phyloP scores from a whole-genome alignment of 306 rosid species.

The Purshia tridentata region DNA sequence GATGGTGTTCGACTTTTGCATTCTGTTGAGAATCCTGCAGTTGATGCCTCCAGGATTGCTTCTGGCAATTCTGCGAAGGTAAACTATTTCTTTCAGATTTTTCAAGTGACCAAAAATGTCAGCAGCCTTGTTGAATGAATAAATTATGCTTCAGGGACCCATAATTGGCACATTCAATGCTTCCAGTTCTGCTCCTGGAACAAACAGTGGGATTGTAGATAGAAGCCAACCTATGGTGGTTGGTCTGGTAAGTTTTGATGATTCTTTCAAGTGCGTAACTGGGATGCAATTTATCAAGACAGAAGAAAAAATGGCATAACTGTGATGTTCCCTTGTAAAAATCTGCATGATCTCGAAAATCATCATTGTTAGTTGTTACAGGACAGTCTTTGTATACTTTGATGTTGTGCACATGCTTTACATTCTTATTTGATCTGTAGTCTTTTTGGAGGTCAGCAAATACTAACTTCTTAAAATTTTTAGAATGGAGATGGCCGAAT shows the following conservation, averaged over 20 bases:
- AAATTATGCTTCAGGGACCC: slow-evolving; percentile 17
- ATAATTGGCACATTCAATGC: slow-evolving; percentile 1
- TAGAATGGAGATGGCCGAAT: slow-evolving; percentile 9
- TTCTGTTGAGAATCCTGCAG: slow-evolving; percentile 7
- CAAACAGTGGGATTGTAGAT: background rate
- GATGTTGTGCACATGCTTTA: background rate
- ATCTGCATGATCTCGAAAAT: background rate
- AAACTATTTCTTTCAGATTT: background rate
- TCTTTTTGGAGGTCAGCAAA: background rate
- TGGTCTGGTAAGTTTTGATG: background rate
- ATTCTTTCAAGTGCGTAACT: background rate
- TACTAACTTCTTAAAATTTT: background rate
- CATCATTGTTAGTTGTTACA: background rate
- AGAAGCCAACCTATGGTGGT: background rate
- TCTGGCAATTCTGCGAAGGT: background rate
- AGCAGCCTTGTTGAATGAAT: background rate
- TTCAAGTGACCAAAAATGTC: background rate
- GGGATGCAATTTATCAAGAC: background rate
- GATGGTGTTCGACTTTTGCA: background rate
- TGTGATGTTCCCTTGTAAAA: background rate
- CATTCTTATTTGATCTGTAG: background rate
- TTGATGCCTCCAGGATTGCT: slow-evolving; percentile 1
- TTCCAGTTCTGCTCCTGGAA: slow-evolving; percentile 12
- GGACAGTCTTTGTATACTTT: background rate
- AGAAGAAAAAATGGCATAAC: background rate